Evolutionary conservation across 2,329 filamentous ascomycete species (phyloP).

Genomic region (Monilinia polystroma): DNA sequence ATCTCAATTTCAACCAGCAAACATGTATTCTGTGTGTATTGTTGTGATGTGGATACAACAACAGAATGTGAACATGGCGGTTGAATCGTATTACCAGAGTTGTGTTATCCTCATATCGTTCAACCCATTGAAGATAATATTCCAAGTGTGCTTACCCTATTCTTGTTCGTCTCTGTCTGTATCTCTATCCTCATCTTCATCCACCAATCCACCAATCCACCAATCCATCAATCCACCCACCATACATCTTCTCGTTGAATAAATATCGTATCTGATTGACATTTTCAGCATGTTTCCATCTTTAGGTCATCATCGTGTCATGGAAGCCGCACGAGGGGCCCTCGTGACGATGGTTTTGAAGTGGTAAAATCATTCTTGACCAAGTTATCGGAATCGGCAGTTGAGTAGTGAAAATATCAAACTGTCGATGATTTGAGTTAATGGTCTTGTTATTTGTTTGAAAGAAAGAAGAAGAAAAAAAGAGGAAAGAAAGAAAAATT

Average conservation of each 20-base stretch:
- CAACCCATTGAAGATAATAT: background rate
- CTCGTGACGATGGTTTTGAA: conserved; percentile 84
- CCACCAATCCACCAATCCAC: background rate
- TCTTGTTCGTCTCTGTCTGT: background rate
- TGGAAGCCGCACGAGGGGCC: conserved; percentile 58
- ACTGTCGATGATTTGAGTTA: conserved; percentile 74
- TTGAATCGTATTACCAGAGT: conserved; percentile 55
- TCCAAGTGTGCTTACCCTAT: conserved; percentile 14
- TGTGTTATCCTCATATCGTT: conserved; percentile 38
- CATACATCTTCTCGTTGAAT: background rate
- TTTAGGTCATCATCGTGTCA: conserved; percentile 68
- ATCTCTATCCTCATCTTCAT: background rate
- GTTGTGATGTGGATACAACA: no score
- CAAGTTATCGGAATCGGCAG: conserved; percentile 69
- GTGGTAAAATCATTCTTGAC: conserved; percentile 66
- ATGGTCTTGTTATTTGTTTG: conserved; percentile 57
- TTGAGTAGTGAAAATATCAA: conserved; percentile 54
- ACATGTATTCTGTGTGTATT: conserved; percentile 28
- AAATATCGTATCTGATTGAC: background rate
- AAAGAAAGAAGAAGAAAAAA: conserved; percentile 35
- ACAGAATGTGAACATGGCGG: conserved; percentile 42
- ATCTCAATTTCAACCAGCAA: conserved; percentile 53
- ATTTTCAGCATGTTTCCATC: conserved; percentile 52
- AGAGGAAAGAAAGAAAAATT: conserved; percentile 20
- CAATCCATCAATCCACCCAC: no score